phyloP scores from a whole-genome alignment of 768 basidiomycete species.

The Pholiota microspora region DNA sequence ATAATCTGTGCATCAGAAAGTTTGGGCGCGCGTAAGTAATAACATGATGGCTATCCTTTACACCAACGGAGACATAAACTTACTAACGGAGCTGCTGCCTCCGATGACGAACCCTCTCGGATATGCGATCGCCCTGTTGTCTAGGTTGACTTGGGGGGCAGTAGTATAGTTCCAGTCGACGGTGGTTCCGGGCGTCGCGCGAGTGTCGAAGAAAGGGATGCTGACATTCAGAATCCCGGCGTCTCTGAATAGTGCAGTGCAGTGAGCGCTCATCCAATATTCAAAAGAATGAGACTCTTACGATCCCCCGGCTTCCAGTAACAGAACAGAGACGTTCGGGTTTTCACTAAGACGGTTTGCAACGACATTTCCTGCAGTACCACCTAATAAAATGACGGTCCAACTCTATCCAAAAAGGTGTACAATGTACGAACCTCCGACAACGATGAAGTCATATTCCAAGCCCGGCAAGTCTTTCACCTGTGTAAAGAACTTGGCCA shows the following conservation, averaged over 20 bases:
- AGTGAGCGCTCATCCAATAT: neutral
- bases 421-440: slow-evolving; percentile 15
- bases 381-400: slow-evolving; percentile 22
- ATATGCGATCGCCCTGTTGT: slow-evolving; percentile 16
- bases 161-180: slow-evolving; percentile 28
- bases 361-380: slow-evolving; percentile 55
- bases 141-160: slow-evolving; percentile 19
- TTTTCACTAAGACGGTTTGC: slow-evolving; percentile 54
- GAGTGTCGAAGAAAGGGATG: slow-evolving; percentile 8
- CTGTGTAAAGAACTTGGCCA: neutral
- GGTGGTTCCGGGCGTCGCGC: slow-evolving; percentile 10
- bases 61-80: slow-evolving; percentile 7
- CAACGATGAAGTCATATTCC: slow-evolving; percentile 18
- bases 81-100: slow-evolving; percentile 25
- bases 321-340: slow-evolving; percentile 40
- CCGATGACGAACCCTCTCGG: slow-evolving; percentile 25
- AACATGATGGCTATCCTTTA: neutral
- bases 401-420: neutral
- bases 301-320: slow-evolving; percentile 59
- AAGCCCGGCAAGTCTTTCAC: neutral
- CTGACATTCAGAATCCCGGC: slow-evolving; percentile 4
- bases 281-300: slow-evolving; percentile 15
- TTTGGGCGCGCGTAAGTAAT: slow-evolving; percentile 12
- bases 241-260: neutral
- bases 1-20: slow-evolving; percentile 14